Percentiles rank a stretch among this genome's conserved stretches.
Evolutionary conservation across 2,329 filamentous ascomycete genomes (phyloP).

Genomic region (Cladosporium sp.): DNA sequence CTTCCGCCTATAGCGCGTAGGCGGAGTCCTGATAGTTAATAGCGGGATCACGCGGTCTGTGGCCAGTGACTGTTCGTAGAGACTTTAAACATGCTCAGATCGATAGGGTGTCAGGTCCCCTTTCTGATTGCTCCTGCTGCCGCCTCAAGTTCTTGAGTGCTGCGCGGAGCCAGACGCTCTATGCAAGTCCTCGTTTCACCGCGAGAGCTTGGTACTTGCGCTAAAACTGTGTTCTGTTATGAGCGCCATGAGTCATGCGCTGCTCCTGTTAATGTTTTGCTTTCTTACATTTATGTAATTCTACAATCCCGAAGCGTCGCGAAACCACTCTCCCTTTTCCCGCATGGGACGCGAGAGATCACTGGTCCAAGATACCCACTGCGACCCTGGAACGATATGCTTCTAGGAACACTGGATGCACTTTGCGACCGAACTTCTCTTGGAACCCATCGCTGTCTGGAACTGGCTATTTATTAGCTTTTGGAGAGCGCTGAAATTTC

Average conservation of each 20-base stretch:
- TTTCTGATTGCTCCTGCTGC: conserved; percentile 15
- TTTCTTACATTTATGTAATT: conserved; percentile 3
- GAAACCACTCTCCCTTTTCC: conserved; percentile 25
- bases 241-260: conserved; percentile 32
- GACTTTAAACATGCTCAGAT: conserved; percentile 35
- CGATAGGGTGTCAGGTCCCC: conserved; percentile 23
- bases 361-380: conserved; percentile 23
- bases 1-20: conserved; percentile 33
- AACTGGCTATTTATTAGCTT: conserved; percentile 20
- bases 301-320: conserved; percentile 18
- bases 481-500: conserved; percentile 29
- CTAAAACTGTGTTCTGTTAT: conserved; percentile 32
- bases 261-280: conserved; percentile 23
- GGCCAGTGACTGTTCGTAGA: conserved; percentile 26
- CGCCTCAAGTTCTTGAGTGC: conserved; percentile 32
- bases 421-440: conserved; percentile 21
- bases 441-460: conserved; percentile 17
- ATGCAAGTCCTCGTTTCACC: conserved; percentile 32
- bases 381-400: conserved; percentile 14
- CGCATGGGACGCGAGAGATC: conserved; percentile 18
- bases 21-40: conserved; percentile 37
- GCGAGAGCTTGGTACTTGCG: conserved; percentile 26
- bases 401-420: conserved; percentile 17
- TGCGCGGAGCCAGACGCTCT: conserved; percentile 36
- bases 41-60: conserved; percentile 23